phyloP scores from a whole-genome alignment of 331 rosid species.

The Saraca asoca region DNA sequence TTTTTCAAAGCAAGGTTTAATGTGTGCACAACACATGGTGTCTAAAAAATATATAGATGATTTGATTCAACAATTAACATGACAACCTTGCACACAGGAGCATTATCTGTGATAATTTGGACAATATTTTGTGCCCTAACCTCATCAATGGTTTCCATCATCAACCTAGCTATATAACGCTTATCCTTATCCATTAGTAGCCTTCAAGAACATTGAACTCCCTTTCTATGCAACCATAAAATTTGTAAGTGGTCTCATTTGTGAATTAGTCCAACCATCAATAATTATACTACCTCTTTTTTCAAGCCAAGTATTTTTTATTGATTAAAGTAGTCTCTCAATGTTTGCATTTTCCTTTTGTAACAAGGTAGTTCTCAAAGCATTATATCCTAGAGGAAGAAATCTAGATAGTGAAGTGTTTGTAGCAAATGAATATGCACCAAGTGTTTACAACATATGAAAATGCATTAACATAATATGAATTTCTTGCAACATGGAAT shows the following conservation, averaged over 20 bases:
- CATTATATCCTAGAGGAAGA: not conserved
- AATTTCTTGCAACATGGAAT: constrained; percentile 1
- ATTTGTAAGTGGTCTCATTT: not conserved
- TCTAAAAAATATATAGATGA: not conserved
- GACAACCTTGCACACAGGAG: not conserved
- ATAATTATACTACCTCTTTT: not conserved
- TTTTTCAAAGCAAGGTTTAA: not conserved
- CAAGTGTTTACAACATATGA: no score
- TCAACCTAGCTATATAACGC: no score
- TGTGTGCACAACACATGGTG: not conserved
- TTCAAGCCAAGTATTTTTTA: not conserved
- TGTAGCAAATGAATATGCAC: not conserved
- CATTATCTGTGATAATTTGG: not conserved
- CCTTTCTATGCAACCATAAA: not conserved
- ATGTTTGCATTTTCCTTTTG: not conserved
- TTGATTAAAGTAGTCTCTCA: not conserved
- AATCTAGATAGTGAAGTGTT: not conserved
- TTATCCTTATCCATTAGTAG: no score
- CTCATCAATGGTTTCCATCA: not conserved
- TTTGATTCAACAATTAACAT: not conserved
- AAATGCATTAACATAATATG: not conserved
- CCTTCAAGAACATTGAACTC: no score
- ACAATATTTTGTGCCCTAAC: not conserved
- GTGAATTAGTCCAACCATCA: no score
- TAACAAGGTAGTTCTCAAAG: not conserved